Evolutionary conservation across 2,329 filamentous ascomycete species (phyloP).

Genomic region (Venturiaceae sp.): DNA sequence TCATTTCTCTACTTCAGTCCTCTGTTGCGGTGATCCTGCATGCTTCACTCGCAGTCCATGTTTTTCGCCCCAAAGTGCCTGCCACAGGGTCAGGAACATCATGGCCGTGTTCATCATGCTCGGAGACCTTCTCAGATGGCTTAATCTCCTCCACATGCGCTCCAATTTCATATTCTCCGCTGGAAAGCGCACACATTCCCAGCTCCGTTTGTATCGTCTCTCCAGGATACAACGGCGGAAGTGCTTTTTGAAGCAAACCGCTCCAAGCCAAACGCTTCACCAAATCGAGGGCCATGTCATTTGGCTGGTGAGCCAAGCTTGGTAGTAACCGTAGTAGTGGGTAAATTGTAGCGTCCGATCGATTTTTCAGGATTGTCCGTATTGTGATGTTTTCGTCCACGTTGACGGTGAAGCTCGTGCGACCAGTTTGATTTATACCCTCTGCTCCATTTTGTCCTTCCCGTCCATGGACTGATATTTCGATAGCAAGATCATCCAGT

Average conservation of each 20-base stretch:
- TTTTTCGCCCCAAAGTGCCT: constrained; percentile 14
- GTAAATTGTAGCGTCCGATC: constrained; percentile 55
- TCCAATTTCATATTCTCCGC: constrained; percentile 73
- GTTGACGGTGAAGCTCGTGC: constrained; percentile 35
- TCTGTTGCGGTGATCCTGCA: constrained; percentile 20
- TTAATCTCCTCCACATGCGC: constrained; percentile 74
- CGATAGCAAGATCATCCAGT: constrained; percentile 57
- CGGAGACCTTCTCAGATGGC: background rate
- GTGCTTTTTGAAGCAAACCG: constrained; percentile 66
- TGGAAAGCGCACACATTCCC: constrained; percentile 65
- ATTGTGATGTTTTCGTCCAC: constrained; percentile 61
- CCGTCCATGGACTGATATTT: constrained; percentile 10
- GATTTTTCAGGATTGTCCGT: constrained; percentile 63
- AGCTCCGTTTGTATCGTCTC: constrained; percentile 52
- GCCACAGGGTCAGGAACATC: constrained; percentile 5
- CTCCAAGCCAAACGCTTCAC: constrained; percentile 78
- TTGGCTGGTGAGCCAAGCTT: constrained; percentile 61
- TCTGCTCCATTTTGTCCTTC: background rate
- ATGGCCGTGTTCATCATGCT: constrained; percentile 11
- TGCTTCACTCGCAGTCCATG: constrained; percentile 22
- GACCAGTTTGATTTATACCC: constrained; percentile 29
- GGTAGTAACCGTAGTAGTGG: constrained; percentile 71
- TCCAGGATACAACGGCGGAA: constrained; percentile 53
- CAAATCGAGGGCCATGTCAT: constrained; percentile 66
- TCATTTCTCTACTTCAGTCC: background rate